A percentile compares a stretch with the other conserved stretches of the same genome.
These are phyloP conservation scores for Rhododendron simsii DNA, from an alignment of 148 eudicot species.

Conservation along the genomic window DNA sequence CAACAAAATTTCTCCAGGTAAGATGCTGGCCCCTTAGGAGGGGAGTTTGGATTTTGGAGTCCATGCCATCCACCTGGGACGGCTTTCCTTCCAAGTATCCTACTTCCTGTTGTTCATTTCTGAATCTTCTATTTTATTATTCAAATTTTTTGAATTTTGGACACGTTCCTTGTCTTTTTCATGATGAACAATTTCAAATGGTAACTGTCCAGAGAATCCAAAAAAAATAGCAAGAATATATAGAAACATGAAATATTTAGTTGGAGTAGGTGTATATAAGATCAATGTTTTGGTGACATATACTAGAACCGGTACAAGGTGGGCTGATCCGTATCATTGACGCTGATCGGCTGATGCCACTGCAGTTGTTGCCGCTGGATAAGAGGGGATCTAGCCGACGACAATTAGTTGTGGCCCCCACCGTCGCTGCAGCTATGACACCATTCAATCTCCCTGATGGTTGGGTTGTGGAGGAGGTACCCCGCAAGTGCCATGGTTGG, in stretches of 20 bases:
- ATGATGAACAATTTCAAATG: background rate
- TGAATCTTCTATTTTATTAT: background rate
- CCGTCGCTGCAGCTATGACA: slow-evolving; percentile 1
- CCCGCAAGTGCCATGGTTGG: slow-evolving; percentile 27
- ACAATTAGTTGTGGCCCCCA: slow-evolving; percentile 19
- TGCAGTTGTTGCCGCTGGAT: slow-evolving; percentile 34
- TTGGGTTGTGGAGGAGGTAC: slow-evolving; percentile 69
- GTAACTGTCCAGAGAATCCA: background rate
- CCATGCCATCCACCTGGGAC: background rate
- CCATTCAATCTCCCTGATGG: slow-evolving; percentile 57
- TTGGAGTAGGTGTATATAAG: background rate
- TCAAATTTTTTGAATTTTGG: background rate
- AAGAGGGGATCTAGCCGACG: slow-evolving; percentile 10
- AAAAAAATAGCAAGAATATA: background rate
- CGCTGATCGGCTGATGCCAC: slow-evolving; percentile 2
- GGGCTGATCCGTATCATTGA: background rate
- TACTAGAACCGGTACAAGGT: background rate
- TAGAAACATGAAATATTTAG: background rate
- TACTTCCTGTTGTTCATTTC: background rate
- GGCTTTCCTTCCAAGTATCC: background rate
- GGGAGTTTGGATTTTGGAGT: background rate
- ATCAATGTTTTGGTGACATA: background rate
- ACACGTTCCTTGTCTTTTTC: background rate
- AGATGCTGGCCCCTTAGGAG: background rate
- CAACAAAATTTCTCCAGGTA: background rate